These are phyloP conservation scores for Vitis cinerea DNA, from an alignment of 164 flowering plant species.

Conservation along the genomic window DNA sequence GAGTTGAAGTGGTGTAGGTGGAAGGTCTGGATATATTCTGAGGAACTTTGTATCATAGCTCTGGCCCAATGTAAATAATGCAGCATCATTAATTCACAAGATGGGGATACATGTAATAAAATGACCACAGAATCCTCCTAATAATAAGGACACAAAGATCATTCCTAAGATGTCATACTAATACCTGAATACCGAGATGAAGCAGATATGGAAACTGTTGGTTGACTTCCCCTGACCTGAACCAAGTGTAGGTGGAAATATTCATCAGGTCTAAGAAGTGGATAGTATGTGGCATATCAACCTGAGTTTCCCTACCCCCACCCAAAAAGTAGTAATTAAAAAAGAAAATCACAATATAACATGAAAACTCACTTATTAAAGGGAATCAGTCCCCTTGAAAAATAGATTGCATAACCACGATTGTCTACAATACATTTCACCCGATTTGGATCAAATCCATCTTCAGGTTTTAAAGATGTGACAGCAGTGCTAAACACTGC, in stretches of 20 bases:
- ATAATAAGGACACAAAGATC: too few species aligned
- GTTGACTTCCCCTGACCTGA: slow-evolving; percentile 80
- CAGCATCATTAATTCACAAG: too few species aligned
- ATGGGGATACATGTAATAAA: too few species aligned
- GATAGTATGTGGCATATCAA: too few species aligned
- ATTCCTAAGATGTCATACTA: neutral
- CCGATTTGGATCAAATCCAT: slow-evolving; percentile 85
- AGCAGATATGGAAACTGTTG: slow-evolving; percentile 83
- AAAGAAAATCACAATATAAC: too few species aligned
- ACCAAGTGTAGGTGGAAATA: neutral
- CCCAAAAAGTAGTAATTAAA: too few species aligned
- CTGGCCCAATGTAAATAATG: slow-evolving; percentile 33
- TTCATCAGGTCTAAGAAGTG: neutral
- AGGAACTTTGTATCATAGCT: slow-evolving; percentile 84
- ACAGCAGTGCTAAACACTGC: slow-evolving; percentile 99
- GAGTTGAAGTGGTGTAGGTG: slow-evolving; percentile 89
- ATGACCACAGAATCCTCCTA: too few species aligned
- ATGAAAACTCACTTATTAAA: slow-evolving; percentile 67
- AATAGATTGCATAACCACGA: slow-evolving; percentile 90
- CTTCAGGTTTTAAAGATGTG: slow-evolving; percentile 84
- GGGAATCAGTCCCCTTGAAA: slow-evolving; percentile 91
- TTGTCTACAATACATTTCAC: slow-evolving; percentile 91
- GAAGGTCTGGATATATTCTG: slow-evolving; percentile 74
- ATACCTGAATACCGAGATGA: slow-evolving; percentile 98
- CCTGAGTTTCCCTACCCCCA: too few species aligned